Evolutionary conservation across 2,329 filamentous ascomycete genomes (phyloP).

Genomic region (Pestalotiopsis sp.): DNA sequence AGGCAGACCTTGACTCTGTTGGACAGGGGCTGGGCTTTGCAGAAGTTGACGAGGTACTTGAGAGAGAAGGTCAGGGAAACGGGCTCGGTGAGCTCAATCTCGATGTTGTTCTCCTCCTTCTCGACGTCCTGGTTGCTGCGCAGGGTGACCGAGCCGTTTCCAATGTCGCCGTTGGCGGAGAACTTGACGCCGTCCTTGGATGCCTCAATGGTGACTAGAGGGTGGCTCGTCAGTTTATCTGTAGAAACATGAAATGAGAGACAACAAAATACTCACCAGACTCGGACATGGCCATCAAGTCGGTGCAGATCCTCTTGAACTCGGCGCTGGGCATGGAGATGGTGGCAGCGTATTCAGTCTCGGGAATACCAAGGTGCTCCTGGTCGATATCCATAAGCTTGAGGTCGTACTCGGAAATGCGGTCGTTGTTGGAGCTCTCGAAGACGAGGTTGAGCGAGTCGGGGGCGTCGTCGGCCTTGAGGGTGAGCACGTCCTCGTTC

Average conservation of each 20-base stretch:
- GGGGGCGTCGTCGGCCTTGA: slow-evolving; percentile 96
- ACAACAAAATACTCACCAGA: slow-evolving; percentile 67
- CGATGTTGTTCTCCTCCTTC: slow-evolving; percentile 82
- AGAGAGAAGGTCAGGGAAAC: slow-evolving; percentile 96
- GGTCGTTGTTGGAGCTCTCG: slow-evolving; percentile 85
- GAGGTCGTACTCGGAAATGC: slow-evolving; percentile 98
- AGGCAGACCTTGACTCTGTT: slow-evolving; percentile 86
- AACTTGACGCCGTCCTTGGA: slow-evolving; percentile 98
- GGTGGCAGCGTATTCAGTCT: slow-evolving; percentile 96
- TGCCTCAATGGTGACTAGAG: slow-evolving; percentile 86
- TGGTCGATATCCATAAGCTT: slow-evolving; percentile 99
- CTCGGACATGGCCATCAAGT: slow-evolving; percentile 90
- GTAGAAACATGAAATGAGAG: slow-evolving; percentile 17
- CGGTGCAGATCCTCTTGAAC: slow-evolving; percentile 93
- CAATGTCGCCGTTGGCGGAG: slow-evolving; percentile 89
- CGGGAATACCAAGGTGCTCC: slow-evolving; percentile 97
- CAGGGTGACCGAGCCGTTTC: slow-evolving; percentile 90
- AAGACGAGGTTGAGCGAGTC: slow-evolving; percentile 96
- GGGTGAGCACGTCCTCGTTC: slow-evolving; percentile 88
- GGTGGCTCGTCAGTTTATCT: slow-evolving; percentile 20
- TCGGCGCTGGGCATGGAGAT: slow-evolving; percentile 86
- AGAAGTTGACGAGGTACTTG: slow-evolving; percentile 99
- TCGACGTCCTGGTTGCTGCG: slow-evolving; percentile 88
- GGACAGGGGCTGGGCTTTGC: slow-evolving; percentile 91
- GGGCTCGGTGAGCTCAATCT: slow-evolving; percentile 89